Percentiles rank a stretch among this genome's conserved stretches.
phyloP scores from a whole-genome alignment of 441 rosid species.

The Francoa sonchifolia region DNA sequence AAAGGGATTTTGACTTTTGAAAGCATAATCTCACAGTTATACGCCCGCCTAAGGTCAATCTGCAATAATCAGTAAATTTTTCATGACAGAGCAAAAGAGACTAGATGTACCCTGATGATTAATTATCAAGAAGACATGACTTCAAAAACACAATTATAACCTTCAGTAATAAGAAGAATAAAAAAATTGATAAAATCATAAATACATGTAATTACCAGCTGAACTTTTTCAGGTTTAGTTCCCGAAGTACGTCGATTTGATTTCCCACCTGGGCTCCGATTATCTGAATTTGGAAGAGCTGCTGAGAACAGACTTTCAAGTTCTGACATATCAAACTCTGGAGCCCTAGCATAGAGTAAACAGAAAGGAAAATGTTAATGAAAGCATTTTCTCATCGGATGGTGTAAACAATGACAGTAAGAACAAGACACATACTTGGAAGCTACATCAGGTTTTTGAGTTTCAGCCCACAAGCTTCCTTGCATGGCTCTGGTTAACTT shows the following conservation, averaged over 20 bases:
- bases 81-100: not conserved
- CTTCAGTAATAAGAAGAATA: not conserved
- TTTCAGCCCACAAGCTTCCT: constrained; percentile 95
- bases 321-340: constrained; percentile 80
- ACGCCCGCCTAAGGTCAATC: constrained; percentile 94
- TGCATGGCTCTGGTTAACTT: constrained; percentile 81
- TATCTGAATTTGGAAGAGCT: constrained; percentile 41
- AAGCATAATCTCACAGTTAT: constrained; percentile 98
- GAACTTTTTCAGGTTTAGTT: constrained; percentile 69
- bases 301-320: constrained; percentile 86
- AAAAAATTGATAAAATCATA: no score
- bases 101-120: no score
- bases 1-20: constrained; percentile 87
- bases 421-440: constrained; percentile 34
- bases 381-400: constrained; percentile 2
- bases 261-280: constrained; percentile 30
- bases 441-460: constrained; percentile 74
- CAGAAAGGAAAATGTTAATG: constrained; percentile 9
- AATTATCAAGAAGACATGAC: not conserved
- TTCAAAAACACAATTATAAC: not conserved
- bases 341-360: constrained; percentile 39
- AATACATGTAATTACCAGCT: constrained; percentile 54
- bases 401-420: not conserved
- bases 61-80: constrained; percentile 31
- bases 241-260: constrained; percentile 36